Evolutionary conservation across 1,284 basidiomycete genomes (phyloP).

Genomic region (Puccinia triticina): DNA sequence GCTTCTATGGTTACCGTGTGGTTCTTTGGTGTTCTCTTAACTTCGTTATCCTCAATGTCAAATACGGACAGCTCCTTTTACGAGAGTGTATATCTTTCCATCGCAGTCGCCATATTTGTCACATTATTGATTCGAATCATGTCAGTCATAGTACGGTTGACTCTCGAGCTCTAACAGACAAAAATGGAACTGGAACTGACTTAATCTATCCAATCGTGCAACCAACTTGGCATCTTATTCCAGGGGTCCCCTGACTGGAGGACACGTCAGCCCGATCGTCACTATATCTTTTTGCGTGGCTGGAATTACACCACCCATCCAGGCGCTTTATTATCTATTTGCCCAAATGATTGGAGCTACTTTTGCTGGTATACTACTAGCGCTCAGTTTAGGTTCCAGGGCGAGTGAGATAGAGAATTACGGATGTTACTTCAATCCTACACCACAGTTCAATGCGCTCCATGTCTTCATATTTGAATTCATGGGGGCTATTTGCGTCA

Average conservation of each 20-base stretch:
- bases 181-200: neutral
- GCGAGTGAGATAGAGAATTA: conserved; percentile 13
- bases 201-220: neutral
- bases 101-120: conserved; percentile 1
- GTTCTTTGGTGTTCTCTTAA: conserved; percentile 37
- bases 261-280: conserved; percentile 31
- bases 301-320: conserved; percentile 1
- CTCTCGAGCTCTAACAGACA: neutral
- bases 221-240: neutral
- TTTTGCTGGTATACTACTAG: conserved; percentile 11
- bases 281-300: conserved; percentile 34
- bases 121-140: conserved; percentile 16
- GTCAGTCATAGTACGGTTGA: neutral
- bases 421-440: conserved; percentile 34
- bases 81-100: conserved; percentile 6
- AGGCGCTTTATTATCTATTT: conserved; percentile 22
- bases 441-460: neutral
- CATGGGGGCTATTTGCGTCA: conserved; percentile 19
- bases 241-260: conserved; percentile 31
- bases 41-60: conserved; percentile 15
- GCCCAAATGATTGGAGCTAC: conserved; percentile 35
- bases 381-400: conserved; percentile 11
- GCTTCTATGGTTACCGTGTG: conserved; percentile 32
- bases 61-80: conserved; percentile 1
- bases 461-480: conserved; percentile 34